Conservation (phyloP, 2,329 filamentous ascomycete species). For the Exophiala oligosperma region DNA sequence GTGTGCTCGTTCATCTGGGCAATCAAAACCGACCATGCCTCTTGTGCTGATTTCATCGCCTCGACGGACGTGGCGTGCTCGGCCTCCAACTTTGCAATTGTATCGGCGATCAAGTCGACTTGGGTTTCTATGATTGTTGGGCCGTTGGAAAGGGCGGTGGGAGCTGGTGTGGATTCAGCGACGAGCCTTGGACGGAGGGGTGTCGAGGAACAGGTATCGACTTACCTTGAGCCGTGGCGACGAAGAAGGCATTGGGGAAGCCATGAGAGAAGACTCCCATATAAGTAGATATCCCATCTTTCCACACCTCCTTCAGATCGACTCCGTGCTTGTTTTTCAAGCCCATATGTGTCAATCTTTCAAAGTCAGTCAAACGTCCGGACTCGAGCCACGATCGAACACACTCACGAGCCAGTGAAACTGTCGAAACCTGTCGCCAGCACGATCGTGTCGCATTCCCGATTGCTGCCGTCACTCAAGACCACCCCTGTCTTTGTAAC, state of each 20-base stretch:
- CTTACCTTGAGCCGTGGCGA: slow-evolving; percentile 54
- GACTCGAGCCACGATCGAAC: background rate
- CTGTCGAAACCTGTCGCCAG: slow-evolving; percentile 47
- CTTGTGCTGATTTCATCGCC: slow-evolving; percentile 45
- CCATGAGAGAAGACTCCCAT: slow-evolving; percentile 43
- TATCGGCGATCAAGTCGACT: slow-evolving; percentile 45
- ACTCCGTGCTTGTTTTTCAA: slow-evolving; percentile 35
- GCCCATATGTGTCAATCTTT: slow-evolving; percentile 29
- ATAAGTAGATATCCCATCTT: slow-evolving; percentile 39
- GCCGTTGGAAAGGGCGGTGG: slow-evolving; percentile 21
- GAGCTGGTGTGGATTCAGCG: background rate
- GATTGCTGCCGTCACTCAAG: slow-evolving; percentile 13
- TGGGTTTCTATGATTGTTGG: slow-evolving; percentile 55
- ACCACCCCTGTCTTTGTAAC: slow-evolving; percentile 14
- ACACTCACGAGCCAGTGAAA: slow-evolving; percentile 33
- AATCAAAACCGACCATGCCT: slow-evolving; percentile 53
- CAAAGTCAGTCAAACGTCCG: background rate
- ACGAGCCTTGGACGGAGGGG: slow-evolving; percentile 22
- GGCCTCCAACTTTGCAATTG: slow-evolving; percentile 50
- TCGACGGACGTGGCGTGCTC: slow-evolving; percentile 53
- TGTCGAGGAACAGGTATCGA: background rate
- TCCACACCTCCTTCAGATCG: slow-evolving; percentile 38
- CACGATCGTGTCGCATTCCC: slow-evolving; percentile 41
- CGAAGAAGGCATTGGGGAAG: slow-evolving; percentile 52
- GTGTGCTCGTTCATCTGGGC: slow-evolving; percentile 47